Evolutionary conservation across 2,329 filamentous ascomycete genomes (phyloP).

Genomic region (Nothopassalora personata): DNA sequence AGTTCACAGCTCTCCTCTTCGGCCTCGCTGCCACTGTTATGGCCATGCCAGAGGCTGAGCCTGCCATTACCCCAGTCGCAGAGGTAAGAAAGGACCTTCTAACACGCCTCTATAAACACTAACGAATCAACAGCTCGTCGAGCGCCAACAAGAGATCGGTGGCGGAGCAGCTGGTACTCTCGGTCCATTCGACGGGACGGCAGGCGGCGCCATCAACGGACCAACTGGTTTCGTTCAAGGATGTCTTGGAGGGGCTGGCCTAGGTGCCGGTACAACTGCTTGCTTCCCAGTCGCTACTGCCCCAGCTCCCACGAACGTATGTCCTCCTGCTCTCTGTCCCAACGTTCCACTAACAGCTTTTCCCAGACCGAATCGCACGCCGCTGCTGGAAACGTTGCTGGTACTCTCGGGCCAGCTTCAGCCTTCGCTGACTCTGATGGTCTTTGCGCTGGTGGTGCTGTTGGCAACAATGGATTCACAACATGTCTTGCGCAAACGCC

Average conservation of each 20-base stretch:
- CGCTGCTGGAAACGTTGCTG: slow-evolving; percentile 9
- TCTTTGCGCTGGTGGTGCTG: slow-evolving; percentile 10
- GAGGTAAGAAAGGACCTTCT: background rate
- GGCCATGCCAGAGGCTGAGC: background rate
- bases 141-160: slow-evolving; percentile 8
- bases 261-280: slow-evolving; percentile 8
- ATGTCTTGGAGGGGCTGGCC: slow-evolving; percentile 11
- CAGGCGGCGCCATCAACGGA: slow-evolving; percentile 15
- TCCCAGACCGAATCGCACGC: background rate
- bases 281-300: slow-evolving; percentile 14
- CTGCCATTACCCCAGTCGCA: background rate
- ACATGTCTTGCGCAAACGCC: slow-evolving; percentile 12
- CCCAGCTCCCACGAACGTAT: slow-evolving; percentile 9
- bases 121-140: background rate
- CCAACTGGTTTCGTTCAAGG: slow-evolving; percentile 15
- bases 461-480: slow-evolving; percentile 12
- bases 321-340: background rate
- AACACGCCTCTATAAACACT: background rate
- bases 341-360: background rate
- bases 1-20: background rate
- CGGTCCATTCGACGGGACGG: slow-evolving; percentile 8
- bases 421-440: slow-evolving; percentile 11
- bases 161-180: slow-evolving; percentile 10
- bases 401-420: slow-evolving; percentile 13
- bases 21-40: background rate